Conservation (phyloP, 148 eudicot genomes). For the Camellia granthamiana region DNA sequence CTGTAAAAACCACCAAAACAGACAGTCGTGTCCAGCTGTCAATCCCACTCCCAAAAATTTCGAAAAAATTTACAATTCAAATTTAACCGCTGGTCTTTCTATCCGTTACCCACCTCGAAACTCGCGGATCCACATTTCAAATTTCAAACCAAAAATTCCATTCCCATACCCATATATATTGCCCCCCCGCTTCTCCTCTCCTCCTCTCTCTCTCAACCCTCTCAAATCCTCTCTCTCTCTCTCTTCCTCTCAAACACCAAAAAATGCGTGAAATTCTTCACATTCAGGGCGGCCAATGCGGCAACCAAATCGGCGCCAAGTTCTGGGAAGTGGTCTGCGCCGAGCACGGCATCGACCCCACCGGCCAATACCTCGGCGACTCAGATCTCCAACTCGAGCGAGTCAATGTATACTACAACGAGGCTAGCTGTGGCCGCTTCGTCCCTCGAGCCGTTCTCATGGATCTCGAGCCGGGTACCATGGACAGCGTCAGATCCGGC, state of each 20-base stretch:
- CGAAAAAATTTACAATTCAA: neutral
- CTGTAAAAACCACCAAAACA: too few species aligned
- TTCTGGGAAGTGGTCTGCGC: slow-evolving; percentile 85
- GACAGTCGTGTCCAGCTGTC: neutral
- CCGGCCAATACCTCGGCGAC: slow-evolving; percentile 62
- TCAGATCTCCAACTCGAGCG: slow-evolving; percentile 55
- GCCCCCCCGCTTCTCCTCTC: neutral
- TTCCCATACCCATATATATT: neutral
- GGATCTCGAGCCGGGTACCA: slow-evolving; percentile 79
- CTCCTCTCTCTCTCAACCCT: neutral
- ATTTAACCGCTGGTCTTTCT: neutral
- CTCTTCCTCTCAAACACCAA: slow-evolving; percentile 2
- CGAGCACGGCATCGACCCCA: slow-evolving; percentile 63
- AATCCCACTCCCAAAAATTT: neutral
- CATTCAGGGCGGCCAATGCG: slow-evolving; percentile 79
- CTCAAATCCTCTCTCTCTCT: neutral
- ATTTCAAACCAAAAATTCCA: slow-evolving; percentile 3
- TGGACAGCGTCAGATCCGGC: slow-evolving; percentile 66
- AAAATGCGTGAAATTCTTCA: slow-evolving; percentile 78
- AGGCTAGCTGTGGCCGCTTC: slow-evolving; percentile 57
- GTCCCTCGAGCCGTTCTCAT: slow-evolving; percentile 73
- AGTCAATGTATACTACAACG: slow-evolving; percentile 67
- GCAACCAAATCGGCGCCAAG: slow-evolving; percentile 77
- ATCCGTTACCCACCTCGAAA: neutral
- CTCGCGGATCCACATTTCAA: slow-evolving; percentile 12